Percentiles rank a stretch among this genome's conserved stretches.
Conservation (phyloP, 352 stramenopile genomes). For the Phytophthora boehmeriae region DNA sequence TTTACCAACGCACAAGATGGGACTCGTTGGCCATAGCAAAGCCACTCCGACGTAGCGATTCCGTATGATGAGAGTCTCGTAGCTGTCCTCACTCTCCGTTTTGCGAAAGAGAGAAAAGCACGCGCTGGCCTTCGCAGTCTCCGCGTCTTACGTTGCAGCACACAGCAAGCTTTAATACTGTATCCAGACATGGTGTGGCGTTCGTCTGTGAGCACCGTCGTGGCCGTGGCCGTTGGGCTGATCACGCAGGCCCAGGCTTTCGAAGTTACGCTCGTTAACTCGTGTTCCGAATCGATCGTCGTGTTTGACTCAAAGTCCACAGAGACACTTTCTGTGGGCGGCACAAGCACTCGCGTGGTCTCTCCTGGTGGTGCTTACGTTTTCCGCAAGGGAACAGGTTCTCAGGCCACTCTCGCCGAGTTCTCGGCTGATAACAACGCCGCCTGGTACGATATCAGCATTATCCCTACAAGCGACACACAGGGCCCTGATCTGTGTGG, state of each 20-base stretch:
- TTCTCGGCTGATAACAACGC: slow-evolving; percentile 62
- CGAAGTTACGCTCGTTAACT: slow-evolving; percentile 56
- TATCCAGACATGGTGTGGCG: slow-evolving; percentile 37
- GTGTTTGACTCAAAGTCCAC: slow-evolving; percentile 52
- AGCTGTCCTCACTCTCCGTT: slow-evolving; percentile 30
- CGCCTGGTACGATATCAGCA: slow-evolving; percentile 81
- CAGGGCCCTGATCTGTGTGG: slow-evolving; percentile 49
- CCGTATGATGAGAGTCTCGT: slow-evolving; percentile 22
- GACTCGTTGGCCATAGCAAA: slow-evolving; percentile 5
- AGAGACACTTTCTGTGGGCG: slow-evolving; percentile 39
- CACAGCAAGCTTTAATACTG: slow-evolving; percentile 1
- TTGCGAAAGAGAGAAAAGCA: slow-evolving; percentile 35
- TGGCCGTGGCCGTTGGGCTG: slow-evolving; percentile 32
- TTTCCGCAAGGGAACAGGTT: slow-evolving; percentile 52
- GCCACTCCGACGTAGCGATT: slow-evolving; percentile 18
- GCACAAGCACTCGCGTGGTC: slow-evolving; percentile 40
- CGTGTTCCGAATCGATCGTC: slow-evolving; percentile 46
- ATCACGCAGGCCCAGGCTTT: slow-evolving; percentile 37
- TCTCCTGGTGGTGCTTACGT: slow-evolving; percentile 40
- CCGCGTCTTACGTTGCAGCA: slow-evolving; percentile 28
- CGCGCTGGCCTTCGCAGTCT: slow-evolving; percentile 20
- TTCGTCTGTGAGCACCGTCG: slow-evolving; percentile 19
- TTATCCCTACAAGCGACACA: slow-evolving; percentile 64
- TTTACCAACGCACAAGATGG: slow-evolving; percentile 15
- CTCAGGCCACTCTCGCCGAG: slow-evolving; percentile 67